A percentile compares a stretch with the other conserved stretches of the same genome.
phyloP scores from a whole-genome alignment of 73 alveolate species.

The Tetrahymena borealis region DNA sequence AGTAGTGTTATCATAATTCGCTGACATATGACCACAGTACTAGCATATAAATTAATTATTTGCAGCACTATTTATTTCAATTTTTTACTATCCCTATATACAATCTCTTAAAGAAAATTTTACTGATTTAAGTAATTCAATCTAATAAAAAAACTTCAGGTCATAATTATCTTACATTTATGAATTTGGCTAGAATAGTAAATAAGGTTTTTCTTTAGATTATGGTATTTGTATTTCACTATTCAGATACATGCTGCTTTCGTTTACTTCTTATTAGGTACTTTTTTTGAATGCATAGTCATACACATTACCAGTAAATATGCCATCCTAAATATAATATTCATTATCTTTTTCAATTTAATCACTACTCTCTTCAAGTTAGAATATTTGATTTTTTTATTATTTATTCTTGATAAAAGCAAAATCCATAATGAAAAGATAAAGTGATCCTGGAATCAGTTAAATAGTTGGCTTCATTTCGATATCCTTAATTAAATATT shows the following conservation, averaged over 20 bases:
- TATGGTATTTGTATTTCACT: no score
- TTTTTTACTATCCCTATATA: background rate
- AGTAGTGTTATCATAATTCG: background rate
- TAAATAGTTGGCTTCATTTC: background rate
- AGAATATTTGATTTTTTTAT: background rate
- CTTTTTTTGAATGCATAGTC: no score
- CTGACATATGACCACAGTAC: background rate
- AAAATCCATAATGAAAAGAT: background rate
- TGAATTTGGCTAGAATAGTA: no score
- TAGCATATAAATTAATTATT: background rate
- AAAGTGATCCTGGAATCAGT: background rate
- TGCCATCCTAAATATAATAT: no score
- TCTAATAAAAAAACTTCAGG: no score
- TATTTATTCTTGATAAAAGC: background rate
- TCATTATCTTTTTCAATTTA: no score
- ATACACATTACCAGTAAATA: no score
- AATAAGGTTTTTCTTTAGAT: no score
- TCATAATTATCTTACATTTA: no score
- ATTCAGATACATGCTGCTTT: no score
- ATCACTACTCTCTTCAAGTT: background rate
- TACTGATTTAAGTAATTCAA: no score
- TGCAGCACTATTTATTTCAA: background rate
- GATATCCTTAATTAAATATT: background rate
- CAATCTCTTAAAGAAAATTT: background rate
- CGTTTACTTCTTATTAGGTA: no score